phyloP scores from a whole-genome alignment of 257 asterid species.

The Solanum lycopersicoides region DNA sequence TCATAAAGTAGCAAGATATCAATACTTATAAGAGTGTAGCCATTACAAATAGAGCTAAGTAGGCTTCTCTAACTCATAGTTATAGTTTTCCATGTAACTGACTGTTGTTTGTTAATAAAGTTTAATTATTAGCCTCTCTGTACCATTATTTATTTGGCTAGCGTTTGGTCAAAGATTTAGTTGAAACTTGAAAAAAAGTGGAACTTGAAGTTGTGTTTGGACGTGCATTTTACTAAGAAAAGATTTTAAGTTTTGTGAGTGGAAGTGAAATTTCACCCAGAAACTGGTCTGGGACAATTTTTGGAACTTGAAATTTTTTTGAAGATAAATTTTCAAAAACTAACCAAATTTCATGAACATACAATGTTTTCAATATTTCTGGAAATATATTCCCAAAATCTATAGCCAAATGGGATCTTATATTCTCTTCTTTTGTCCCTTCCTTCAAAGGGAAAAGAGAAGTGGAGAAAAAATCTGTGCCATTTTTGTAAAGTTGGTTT shows the following conservation, averaged over 20 bases:
- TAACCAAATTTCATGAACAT: not conserved
- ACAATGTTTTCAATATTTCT: not conserved
- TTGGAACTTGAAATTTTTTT: not conserved
- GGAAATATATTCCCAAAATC: not conserved
- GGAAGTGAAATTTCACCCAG: not conserved
- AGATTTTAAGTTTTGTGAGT: not conserved
- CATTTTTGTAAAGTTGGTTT: not conserved
- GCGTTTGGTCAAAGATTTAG: not conserved
- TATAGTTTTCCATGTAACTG: conserved; percentile 10
- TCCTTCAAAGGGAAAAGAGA: not conserved
- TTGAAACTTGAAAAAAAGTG: not conserved
- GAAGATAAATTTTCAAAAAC: not conserved
- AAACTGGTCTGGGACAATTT: not conserved
- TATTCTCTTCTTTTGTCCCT: not conserved
- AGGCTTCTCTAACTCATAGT: conserved; percentile 17
- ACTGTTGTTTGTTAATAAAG: conserved; percentile 17
- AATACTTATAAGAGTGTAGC: conserved; percentile 41
- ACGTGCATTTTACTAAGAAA: not conserved
- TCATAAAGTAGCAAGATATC: conserved; percentile 34
- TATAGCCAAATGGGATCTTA: not conserved
- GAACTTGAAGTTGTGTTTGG: not conserved
- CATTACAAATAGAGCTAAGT: conserved; percentile 29
- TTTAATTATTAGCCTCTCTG: conserved; percentile 4
- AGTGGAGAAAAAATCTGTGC: not conserved
- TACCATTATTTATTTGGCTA: not conserved